Evolutionary conservation across 345 rosid genomes (phyloP).

Genomic region (Dipteronia dyeriana): DNA sequence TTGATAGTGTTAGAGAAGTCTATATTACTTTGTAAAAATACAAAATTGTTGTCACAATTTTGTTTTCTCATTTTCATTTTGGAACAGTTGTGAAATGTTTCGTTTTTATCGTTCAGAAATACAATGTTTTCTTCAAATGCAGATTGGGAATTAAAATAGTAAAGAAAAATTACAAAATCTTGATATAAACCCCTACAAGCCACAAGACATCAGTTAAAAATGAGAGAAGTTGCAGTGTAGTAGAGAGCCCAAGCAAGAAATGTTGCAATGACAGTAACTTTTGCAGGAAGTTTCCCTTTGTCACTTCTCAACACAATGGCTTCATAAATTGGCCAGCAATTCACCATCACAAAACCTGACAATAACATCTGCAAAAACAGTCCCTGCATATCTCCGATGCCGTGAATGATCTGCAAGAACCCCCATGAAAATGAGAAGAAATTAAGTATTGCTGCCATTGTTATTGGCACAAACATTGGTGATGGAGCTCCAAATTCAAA

Average conservation of each 20-base stretch:
- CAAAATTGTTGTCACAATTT: not conserved
- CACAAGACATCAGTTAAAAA: constrained; percentile 22
- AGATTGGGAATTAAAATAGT: too few relatives aligned
- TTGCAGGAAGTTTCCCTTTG: constrained; percentile 48
- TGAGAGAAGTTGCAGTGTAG: constrained; percentile 22
- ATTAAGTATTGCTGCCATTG: constrained; percentile 54
- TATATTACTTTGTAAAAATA: not conserved
- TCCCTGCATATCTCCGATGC: constrained; percentile 23
- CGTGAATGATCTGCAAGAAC: not conserved
- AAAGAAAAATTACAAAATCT: too few relatives aligned
- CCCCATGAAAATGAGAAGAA: constrained; percentile 42
- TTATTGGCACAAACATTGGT: constrained; percentile 49
- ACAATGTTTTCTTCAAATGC: not conserved
- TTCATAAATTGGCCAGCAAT: constrained; percentile 59
- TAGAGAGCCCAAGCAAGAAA: constrained; percentile 36
- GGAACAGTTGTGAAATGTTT: not conserved
- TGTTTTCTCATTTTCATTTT: not conserved
- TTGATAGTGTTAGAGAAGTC: not conserved
- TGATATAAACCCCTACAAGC: not conserved
- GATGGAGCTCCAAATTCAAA: constrained; percentile 63
- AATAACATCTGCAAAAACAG: constrained; percentile 38
- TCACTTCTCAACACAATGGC: constrained; percentile 64
- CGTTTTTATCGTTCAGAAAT: not conserved
- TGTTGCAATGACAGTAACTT: constrained; percentile 28
- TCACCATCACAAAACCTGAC: constrained; percentile 44